Evolutionary conservation across 179 eudicot genomes (phyloP), one percentile per base, ranked within the genome.

Genomic region (Pouteria campechiana): DNA sequence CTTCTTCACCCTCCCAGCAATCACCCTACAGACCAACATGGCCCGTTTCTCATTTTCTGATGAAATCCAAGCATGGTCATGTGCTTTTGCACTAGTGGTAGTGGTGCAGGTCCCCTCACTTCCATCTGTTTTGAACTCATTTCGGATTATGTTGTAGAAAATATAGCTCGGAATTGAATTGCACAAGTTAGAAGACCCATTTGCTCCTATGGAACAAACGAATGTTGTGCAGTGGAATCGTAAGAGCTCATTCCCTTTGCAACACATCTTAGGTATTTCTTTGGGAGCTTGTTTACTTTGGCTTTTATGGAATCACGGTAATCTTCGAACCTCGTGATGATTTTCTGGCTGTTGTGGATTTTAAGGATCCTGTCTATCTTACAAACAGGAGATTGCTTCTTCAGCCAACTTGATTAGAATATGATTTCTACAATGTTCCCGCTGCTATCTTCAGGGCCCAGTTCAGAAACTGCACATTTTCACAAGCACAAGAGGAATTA

Each of bases 391-490:
- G 64, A 48, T 58, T 78, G 78, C 40, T 76, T 89, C 56, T 57
- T 69, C 9, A 81, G 70, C 97, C 97, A 85, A 62, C 97, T 89
- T 72, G 97, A 85, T 67, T 85, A 93, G 62, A 85, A 89, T 76
- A 89, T 89, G 55, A 89, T 89, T 65, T 89, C 97, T 50, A 89
- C 97, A 69, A 89, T 85, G 74, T 85, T 89, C 76, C 77, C 81
- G 81, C 97, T 86, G 41, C 95, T 78, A 58, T 89, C 97, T 23
- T 89, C 95, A 11, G 79, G 67, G 6, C 93, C 97, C 58, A 89
- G 31, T 53, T 85, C 97, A 13, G 90, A 81, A 2, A 89, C 97
- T 89, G 64, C n/a, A n/a, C n/a, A n/a, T n/a, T n/a, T n/a, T n/a
- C n/a, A n/a, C n/a, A n/a, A n/a, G n/a, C n/a, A n/a, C n/a, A n/a